phyloP scores from a whole-genome alignment of 2,329 filamentous ascomycete species.

The Talaromyces verruculosus region DNA sequence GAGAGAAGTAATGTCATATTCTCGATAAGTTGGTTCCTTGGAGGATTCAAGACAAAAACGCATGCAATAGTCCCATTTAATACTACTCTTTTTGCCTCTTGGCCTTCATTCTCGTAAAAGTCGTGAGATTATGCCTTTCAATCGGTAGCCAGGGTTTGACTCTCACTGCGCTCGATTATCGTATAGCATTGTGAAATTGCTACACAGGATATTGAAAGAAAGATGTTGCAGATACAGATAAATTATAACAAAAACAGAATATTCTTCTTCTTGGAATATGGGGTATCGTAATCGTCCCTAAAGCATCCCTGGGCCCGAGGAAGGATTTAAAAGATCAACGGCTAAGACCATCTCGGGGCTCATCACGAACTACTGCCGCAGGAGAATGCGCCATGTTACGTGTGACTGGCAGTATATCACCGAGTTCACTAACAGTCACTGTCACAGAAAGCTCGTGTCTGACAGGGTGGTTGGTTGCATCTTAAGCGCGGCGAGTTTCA shows the following conservation, averaged over 20 bases:
- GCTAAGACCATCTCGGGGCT: background rate
- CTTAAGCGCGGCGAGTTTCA: conserved; percentile 17
- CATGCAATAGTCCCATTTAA: background rate
- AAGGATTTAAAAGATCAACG: background rate
- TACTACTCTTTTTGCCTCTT: background rate
- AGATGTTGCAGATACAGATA: background rate
- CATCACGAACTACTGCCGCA: background rate
- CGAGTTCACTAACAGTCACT: background rate
- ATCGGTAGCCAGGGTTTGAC: background rate
- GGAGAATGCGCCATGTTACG: background rate
- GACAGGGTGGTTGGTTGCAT: conserved; percentile 9
- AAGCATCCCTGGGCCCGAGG: background rate
- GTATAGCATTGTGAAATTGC: background rate
- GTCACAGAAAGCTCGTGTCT: conserved; percentile 2
- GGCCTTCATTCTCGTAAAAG: background rate
- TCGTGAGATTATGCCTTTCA: background rate
- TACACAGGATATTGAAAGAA: background rate
- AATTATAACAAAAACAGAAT: background rate
- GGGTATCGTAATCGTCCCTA: background rate
- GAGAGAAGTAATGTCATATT: background rate
- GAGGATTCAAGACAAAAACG: background rate
- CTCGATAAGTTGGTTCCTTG: background rate
- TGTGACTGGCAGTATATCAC: background rate
- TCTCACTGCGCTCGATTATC: background rate
- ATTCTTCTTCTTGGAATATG: background rate